phyloP scores from a whole-genome alignment of 75 land plant species.

The Pinus taeda region DNA sequence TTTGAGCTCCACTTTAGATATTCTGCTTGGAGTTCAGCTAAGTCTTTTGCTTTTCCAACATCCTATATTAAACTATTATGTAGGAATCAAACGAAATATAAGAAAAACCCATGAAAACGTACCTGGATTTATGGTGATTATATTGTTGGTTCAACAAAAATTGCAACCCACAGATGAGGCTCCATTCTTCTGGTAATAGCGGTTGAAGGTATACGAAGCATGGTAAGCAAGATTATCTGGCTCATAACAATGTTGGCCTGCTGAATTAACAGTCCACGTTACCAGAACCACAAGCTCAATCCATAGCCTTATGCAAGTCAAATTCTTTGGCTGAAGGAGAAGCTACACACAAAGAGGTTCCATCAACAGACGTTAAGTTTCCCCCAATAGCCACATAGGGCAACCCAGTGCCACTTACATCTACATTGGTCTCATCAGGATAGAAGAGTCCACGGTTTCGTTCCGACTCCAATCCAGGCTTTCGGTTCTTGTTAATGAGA shows the following conservation, averaged over 20 bases:
- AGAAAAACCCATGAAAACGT: conserved; percentile 11
- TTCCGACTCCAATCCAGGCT: conserved; percentile 54
- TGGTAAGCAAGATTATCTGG: conserved; percentile 75
- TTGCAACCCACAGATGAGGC: conserved; percentile 68
- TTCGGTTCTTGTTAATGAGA: conserved; percentile 71
- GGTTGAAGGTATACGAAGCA: conserved; percentile 87
- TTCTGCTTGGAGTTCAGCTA: too few species aligned
- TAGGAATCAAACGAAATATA: neutral
- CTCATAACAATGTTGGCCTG: conserved; percentile 80
- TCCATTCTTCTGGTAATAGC: conserved; percentile 77
- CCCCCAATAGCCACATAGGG: conserved; percentile 21
- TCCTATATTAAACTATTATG: neutral
- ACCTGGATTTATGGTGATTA: conserved; percentile 77
- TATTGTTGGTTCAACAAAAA: conserved; percentile 71
- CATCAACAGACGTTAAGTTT: conserved; percentile 33
- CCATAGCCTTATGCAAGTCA: conserved; percentile 61
- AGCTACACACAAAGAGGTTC: conserved; percentile 63
- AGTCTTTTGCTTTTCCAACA: too few species aligned
- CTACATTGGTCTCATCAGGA: conserved; percentile 33
- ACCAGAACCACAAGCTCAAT: conserved; percentile 91
- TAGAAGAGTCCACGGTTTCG: conserved; percentile 59
- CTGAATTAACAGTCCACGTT: conserved; percentile 81
- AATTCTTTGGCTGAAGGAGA: conserved; percentile 32
- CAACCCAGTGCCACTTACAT: neutral
- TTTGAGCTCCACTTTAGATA: too few species aligned